Evolutionary conservation across 495 filamentous ascomycete species (phyloP), one percentile per base, ranked within the genome.

Genomic region (Opeltia flavorubescens): DNA sequence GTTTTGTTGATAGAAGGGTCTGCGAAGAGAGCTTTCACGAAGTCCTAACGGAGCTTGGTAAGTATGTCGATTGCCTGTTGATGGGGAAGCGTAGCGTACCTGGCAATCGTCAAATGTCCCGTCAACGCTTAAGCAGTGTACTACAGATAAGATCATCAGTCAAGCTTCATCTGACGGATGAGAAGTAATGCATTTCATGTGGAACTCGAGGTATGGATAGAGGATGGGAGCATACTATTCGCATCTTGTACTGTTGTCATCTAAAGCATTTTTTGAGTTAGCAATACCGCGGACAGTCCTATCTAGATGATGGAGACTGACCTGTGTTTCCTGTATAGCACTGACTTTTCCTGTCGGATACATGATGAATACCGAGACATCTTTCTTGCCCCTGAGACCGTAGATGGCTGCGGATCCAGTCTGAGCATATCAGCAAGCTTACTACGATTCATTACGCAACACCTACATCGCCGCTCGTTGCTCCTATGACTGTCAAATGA

Each of bases 71-170:
- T 38, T 27, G 1, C 9, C 38, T 15, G 21, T n/a, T 6, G 44
- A 43, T 27, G 15, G 12, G 21, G 7, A 47, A 33, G 7, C 9
- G 47, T 15, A 11, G 48, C 59, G 41, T 64, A 80, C 77, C 64
- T 94, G 89, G 65, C 89, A 96, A 59, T 96, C 84, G 54, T 98
- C 91, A 65, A 98, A 95, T 2, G 84, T 85, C 28, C 89, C 89
- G 43, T 79, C 75, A 12, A 95, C 80, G 38, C 83, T 75, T 1
- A 96, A 63, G 63, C 88, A 89, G 70, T 94, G 84, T 7, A 95
- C 42, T 44, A 44, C 12, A 33, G 25, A 30, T 5, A n/a, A 7
- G 9, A 5, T 23, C 9, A n/a, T 33, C 83, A 47, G 44, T 30
- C 20, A 47, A 41, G 20, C 31, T 47, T 9, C 12, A 47, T 6